These are phyloP conservation scores for Coix lacrymajobi DNA, from an alignment of 176 grass and related monocot species.

Conservation along the genomic window DNA sequence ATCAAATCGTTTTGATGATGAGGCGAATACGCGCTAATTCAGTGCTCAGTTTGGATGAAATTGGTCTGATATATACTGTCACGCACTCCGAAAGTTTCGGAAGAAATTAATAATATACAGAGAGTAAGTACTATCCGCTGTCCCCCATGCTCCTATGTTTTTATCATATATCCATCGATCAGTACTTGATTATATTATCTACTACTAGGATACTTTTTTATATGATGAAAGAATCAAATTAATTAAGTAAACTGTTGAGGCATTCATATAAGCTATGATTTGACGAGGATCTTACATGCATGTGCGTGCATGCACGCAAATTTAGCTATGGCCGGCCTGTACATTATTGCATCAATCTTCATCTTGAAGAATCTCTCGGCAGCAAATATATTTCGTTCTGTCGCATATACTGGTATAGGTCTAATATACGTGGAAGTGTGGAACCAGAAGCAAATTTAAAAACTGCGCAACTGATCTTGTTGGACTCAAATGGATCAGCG, in stretches of 20 bases:
- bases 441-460: neutral
- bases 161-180: no score
- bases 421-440: neutral
- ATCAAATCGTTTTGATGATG: neutral
- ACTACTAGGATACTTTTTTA: neutral
- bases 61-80: neutral
- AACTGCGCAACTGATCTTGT: neutral
- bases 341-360: conserved; percentile 18
- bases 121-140: neutral
- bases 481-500: neutral
- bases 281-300: conserved; percentile 32
- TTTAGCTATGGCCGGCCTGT: neutral
- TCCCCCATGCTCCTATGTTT: neutral
- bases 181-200: neutral
- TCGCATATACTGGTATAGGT: neutral
- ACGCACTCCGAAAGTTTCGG: neutral
- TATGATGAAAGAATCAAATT: neutral
- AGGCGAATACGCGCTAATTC: neutral
- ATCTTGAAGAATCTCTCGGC: conserved; percentile 8
- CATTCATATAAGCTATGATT: conserved; percentile 23
- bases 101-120: conserved; percentile 3
- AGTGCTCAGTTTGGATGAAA: neutral
- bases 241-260: neutral
- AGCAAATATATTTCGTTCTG: neutral
- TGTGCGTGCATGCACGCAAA: conserved; percentile 15